phyloP scores from a whole-genome alignment of 495 filamentous ascomycete genomes.

The Trichoderma gamsii region DNA sequence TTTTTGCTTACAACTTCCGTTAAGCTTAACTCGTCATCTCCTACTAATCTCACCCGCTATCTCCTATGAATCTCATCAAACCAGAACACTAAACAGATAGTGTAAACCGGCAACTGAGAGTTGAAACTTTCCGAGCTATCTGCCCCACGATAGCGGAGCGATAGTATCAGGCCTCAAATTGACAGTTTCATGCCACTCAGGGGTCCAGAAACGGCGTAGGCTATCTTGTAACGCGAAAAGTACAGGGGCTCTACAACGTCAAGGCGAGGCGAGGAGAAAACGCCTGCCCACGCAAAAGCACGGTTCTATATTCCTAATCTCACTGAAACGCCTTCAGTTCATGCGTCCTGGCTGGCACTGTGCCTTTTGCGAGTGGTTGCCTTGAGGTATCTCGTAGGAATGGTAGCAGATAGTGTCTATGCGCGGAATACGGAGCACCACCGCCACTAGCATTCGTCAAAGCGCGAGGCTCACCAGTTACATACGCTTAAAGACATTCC shows the following conservation, averaged over 20 bases:
- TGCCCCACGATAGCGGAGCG: neutral
- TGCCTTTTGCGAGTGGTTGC: neutral
- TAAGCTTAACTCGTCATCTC: conserved; percentile 14
- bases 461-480: neutral
- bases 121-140: neutral
- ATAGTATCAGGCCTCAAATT: neutral
- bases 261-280: neutral
- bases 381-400: neutral
- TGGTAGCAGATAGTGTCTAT: neutral
- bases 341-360: neutral
- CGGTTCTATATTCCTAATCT: neutral
- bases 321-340: conserved; percentile 4
- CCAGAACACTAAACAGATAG: neutral
- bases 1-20: neutral
- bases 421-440: no score
- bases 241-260: neutral
- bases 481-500: neutral
- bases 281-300: neutral
- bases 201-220: neutral
- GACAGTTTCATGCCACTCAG: neutral
- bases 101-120: neutral
- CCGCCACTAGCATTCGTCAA: neutral
- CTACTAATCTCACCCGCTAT: neutral
- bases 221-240: neutral
- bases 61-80: neutral